Conservation (phyloP, 768 basidiomycete genomes). For the Suillus luteus region DNA sequence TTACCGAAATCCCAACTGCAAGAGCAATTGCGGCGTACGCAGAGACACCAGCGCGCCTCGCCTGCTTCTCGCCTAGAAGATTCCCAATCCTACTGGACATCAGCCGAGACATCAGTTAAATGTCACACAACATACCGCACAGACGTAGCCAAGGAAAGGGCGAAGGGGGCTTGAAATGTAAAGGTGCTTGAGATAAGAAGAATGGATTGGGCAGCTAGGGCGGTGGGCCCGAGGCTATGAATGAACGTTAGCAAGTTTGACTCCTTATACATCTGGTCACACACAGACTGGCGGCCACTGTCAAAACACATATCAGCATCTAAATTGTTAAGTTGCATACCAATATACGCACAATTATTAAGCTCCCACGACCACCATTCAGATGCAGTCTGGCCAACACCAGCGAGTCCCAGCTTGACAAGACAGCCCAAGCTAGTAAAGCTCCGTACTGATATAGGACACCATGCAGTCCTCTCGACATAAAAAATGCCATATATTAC, state of each 20-base stretch:
- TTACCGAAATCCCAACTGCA: slow-evolving; percentile 60
- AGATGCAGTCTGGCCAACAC: slow-evolving; percentile 77
- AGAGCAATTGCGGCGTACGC: slow-evolving; percentile 66
- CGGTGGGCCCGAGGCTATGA: slow-evolving; percentile 70
- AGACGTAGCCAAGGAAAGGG: slow-evolving; percentile 79
- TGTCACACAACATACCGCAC: slow-evolving; percentile 62
- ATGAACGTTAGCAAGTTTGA: slow-evolving; percentile 17
- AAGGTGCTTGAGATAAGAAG: slow-evolving; percentile 74
- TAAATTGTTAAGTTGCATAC: slow-evolving; percentile 4
- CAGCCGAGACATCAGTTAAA: not conserved
- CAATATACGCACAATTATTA: slow-evolving; percentile 45
- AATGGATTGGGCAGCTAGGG: slow-evolving; percentile 88
- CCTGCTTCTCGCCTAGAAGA: slow-evolving; percentile 79
- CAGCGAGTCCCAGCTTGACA: slow-evolving; percentile 76
- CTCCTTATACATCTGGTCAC: slow-evolving; percentile 8
- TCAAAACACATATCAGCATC: not conserved
- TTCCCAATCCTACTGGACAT: slow-evolving; percentile 70
- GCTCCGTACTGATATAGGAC: slow-evolving; percentile 63
- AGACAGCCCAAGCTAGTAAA: slow-evolving; percentile 72
- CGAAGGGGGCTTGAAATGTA: slow-evolving; percentile 83
- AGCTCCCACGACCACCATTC: slow-evolving; percentile 99
- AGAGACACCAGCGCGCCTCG: slow-evolving; percentile 69
- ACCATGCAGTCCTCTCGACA: slow-evolving; percentile 77
- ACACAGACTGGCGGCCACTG: slow-evolving; percentile 59
- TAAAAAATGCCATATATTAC: slow-evolving; percentile 64